phyloP scores from a whole-genome alignment of 2,329 filamentous ascomycete genomes.

The Erysiphe pulchra region DNA sequence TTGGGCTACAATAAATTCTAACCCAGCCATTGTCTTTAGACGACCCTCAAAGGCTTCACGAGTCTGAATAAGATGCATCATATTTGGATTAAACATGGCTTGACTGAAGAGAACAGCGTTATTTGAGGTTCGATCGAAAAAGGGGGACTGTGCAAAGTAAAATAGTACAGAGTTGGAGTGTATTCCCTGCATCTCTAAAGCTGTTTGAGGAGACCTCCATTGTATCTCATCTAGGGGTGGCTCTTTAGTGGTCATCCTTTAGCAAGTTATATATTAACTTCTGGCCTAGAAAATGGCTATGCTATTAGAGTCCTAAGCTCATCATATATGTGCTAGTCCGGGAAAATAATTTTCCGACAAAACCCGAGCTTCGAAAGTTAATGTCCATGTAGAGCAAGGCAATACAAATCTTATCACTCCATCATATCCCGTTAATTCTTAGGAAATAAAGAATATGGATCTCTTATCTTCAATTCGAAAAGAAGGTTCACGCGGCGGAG shows the following conservation, averaged over 20 bases:
- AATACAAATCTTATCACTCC: no score
- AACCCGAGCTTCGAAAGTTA: background rate
- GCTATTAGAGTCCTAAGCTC: no score
- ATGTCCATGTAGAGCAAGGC: no score
- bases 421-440: background rate
- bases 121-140: constrained; percentile 42
- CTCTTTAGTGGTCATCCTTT: constrained; percentile 21
- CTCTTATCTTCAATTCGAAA: constrained; percentile 81
- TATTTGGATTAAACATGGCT: constrained; percentile 31
- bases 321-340: background rate
- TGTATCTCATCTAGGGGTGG: constrained; percentile 39
- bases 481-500: constrained; percentile 68
- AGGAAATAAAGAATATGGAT: constrained; percentile 37
- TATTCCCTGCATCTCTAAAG: constrained; percentile 25
- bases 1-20: constrained; percentile 41
- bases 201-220: constrained; percentile 28
- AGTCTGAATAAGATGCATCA: constrained; percentile 30
- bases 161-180: constrained; percentile 36
- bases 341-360: background rate
- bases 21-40: constrained; percentile 35
- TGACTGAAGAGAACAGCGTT: constrained; percentile 37
- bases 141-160: constrained; percentile 42
- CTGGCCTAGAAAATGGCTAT: no score
- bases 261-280: background rate
- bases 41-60: constrained; percentile 37